Evolutionary conservation across 2,329 filamentous ascomycete species (phyloP).

Genomic region (Trichoderma atrobrunneum): DNA sequence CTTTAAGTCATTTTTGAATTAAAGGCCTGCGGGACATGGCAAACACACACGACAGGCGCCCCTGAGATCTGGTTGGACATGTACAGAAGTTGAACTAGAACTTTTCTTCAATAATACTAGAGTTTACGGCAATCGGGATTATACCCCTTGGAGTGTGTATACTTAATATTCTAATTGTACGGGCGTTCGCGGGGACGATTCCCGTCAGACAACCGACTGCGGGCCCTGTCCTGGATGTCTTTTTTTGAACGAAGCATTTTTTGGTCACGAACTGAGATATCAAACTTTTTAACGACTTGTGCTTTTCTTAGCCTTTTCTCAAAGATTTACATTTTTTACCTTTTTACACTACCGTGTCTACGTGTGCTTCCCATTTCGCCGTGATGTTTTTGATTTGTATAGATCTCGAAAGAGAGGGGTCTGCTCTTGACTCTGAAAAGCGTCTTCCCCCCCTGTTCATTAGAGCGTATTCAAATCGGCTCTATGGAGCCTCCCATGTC

Average conservation of each 20-base stretch:
- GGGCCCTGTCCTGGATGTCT: constrained; percentile 24
- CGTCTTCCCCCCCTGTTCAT: neutral
- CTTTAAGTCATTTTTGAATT: constrained; percentile 34
- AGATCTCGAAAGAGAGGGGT: neutral
- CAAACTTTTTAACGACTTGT: constrained; percentile 16
- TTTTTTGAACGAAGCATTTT: constrained; percentile 21
- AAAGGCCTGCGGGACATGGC: constrained; percentile 41
- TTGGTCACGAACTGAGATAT: constrained; percentile 20
- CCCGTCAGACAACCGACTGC: constrained; percentile 21
- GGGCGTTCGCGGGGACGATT: constrained; percentile 26
- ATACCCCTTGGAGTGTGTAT: constrained; percentile 29
- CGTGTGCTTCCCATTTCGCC: neutral
- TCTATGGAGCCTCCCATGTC: neutral
- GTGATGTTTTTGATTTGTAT: neutral
- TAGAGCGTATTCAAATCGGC: neutral
- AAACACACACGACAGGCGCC: constrained; percentile 34
- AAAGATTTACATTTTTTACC: neutral
- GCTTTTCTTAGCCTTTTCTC: constrained; percentile 8
- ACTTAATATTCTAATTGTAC: constrained; percentile 50
- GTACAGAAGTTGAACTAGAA: constrained; percentile 40
- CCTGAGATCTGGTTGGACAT: constrained; percentile 33
- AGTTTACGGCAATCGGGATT: constrained; percentile 24
- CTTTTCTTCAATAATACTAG: constrained; percentile 34
- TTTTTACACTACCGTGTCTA: neutral
- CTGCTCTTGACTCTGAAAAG: neutral